A percentile compares a stretch with the other conserved stretches of the same genome.
phyloP scores from a whole-genome alignment of 2,329 filamentous ascomycete genomes.

The Diaporthe sp. region DNA sequence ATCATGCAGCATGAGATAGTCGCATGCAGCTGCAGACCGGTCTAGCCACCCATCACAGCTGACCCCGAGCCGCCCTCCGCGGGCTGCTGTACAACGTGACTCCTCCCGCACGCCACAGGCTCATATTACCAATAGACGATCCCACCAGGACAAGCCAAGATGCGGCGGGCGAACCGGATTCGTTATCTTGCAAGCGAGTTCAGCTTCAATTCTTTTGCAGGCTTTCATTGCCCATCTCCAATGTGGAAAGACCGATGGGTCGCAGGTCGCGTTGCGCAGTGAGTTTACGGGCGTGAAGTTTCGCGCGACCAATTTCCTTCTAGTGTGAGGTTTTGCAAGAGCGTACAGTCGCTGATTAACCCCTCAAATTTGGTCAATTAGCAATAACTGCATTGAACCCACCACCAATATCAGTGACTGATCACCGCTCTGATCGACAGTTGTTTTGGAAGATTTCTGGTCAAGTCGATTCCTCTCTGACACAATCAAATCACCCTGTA shows the following conservation, averaged over 20 bases:
- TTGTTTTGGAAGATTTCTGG: neutral
- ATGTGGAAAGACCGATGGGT: neutral
- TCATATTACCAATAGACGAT: neutral
- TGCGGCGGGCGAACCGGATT: neutral
- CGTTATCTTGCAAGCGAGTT: neutral
- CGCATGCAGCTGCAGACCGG: neutral
- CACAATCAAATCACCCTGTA: neutral
- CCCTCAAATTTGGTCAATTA: neutral
- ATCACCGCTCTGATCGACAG: neutral
- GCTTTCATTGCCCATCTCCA: no score
- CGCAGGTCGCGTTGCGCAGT: neutral
- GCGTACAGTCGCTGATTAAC: neutral
- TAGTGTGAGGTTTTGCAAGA: neutral
- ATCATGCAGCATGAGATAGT: neutral
- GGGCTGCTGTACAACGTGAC: neutral
- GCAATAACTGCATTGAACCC: neutral
- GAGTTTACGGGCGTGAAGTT: neutral
- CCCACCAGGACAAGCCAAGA: neutral
- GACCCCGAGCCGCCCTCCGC: neutral
- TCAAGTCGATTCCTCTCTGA: neutral
- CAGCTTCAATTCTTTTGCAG: neutral
- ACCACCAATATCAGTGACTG: neutral
- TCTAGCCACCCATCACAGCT: neutral
- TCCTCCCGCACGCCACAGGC: neutral
- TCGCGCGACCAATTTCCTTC: neutral